Percentiles rank a stretch among this genome's conserved stretches.
phyloP scores from a whole-genome alignment of 257 asterid species.

The Solanum chilense region DNA sequence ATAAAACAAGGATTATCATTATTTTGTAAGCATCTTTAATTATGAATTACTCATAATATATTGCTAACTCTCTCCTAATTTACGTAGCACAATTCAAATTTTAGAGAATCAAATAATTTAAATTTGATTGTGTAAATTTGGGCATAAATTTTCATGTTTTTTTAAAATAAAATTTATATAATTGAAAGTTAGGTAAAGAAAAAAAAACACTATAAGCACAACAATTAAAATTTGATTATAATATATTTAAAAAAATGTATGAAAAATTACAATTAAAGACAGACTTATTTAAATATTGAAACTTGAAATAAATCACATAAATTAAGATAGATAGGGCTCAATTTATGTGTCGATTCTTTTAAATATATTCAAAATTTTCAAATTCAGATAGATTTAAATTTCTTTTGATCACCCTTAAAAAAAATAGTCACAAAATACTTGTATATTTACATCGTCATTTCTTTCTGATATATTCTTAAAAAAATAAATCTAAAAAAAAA shows the following conservation, averaged over 20 bases:
- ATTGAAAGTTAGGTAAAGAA: too few relatives aligned
- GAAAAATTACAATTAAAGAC: not conserved
- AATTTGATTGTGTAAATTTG: too few relatives aligned
- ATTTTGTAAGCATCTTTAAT: not conserved
- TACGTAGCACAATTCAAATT: not conserved
- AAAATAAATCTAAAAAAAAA: not conserved
- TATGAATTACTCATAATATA: not conserved
- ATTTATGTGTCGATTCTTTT: not conserved
- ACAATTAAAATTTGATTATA: too few relatives aligned
- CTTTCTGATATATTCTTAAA: not conserved
- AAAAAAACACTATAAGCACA: not conserved
- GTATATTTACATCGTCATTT: not conserved
- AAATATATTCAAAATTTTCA: not conserved
- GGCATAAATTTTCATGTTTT: too few relatives aligned
- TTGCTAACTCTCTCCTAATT: not conserved
- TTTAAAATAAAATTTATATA: too few relatives aligned
- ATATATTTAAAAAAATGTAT: too few relatives aligned
- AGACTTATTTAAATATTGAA: too few relatives aligned
- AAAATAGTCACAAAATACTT: not conserved
- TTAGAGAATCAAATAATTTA: too few relatives aligned
- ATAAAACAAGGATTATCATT: not conserved
- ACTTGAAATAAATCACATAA: not conserved
- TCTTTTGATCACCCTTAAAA: not conserved
- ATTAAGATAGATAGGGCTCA: not conserved
- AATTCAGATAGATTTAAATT: not conserved